Evolutionary conservation across 306 rosid species (phyloP).

Genomic region (Herpetospermum pedunculosum): DNA sequence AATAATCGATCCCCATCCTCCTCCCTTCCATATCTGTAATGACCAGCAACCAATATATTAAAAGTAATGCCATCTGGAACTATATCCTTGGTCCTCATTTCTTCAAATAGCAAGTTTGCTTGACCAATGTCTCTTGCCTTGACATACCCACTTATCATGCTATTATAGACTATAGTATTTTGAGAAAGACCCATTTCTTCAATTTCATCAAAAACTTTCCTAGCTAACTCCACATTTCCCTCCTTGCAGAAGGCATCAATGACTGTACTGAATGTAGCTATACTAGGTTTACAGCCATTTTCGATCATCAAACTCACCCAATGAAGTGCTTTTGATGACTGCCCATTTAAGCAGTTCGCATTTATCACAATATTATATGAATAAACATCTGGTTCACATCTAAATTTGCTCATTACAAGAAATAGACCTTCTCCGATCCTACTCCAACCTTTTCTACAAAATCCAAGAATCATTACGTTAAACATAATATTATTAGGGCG

Average conservation of each 20-base stretch:
- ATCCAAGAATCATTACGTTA: slow-evolving; percentile 39
- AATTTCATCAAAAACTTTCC: slow-evolving; percentile 40
- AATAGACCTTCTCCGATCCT: slow-evolving; percentile 46
- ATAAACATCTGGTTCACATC: slow-evolving; percentile 38
- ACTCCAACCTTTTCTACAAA: slow-evolving; percentile 43
- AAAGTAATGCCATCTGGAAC: slow-evolving; percentile 61
- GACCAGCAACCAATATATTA: slow-evolving; percentile 56
- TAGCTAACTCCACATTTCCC: slow-evolving; percentile 51
- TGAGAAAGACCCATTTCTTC: slow-evolving; percentile 25
- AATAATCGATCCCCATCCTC: slow-evolving; percentile 44
- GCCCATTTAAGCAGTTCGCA: slow-evolving; percentile 38
- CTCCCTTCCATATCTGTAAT: slow-evolving; percentile 51
- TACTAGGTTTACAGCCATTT: slow-evolving; percentile 41
- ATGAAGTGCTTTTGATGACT: slow-evolving; percentile 28
- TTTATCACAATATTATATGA: slow-evolving; percentile 42
- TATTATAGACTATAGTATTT: slow-evolving; percentile 31
- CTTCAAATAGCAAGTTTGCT: slow-evolving; percentile 51
- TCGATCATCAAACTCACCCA: slow-evolving; percentile 43
- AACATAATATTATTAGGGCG: slow-evolving; percentile 26
- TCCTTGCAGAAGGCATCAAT: slow-evolving; percentile 59
- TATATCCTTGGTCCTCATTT: slow-evolving; percentile 45
- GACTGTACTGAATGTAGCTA: slow-evolving; percentile 29
- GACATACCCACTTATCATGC: slow-evolving; percentile 59
- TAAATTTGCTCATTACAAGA: slow-evolving; percentile 48
- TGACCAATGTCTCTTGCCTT: slow-evolving; percentile 61